Percentiles rank a stretch among this genome's conserved stretches.
phyloP scores from a whole-genome alignment of 192 early-diverging fungal genomes.

The Lunasporangiospora selenospora region DNA sequence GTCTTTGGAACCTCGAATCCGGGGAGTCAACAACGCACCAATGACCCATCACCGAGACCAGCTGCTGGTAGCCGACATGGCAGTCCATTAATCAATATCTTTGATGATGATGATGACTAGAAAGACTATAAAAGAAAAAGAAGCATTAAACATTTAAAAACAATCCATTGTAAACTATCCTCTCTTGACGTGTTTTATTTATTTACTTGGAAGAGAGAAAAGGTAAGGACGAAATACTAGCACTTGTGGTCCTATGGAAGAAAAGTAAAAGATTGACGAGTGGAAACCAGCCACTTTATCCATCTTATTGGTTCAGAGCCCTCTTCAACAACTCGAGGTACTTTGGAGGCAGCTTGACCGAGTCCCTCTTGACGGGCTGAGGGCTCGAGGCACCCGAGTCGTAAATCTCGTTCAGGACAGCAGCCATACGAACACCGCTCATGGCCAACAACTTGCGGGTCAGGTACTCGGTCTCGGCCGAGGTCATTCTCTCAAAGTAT shows the following conservation, averaged over 20 bases:
- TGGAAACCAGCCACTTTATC: no score
- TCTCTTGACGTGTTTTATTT: no score
- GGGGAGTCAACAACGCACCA: background rate
- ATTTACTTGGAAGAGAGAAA: no score
- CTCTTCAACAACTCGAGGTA: no score
- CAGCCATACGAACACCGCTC: conserved; percentile 52
- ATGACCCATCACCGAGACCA: background rate
- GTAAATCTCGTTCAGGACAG: conserved; percentile 46
- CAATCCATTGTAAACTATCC: no score
- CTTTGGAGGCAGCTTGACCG: conserved; percentile 1
- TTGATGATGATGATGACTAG: conserved; percentile 1
- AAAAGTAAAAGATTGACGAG: no score
- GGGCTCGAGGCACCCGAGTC: conserved; percentile 13
- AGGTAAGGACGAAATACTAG: no score
- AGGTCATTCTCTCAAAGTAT: conserved; percentile 43
- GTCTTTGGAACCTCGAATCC: conserved; percentile 32
- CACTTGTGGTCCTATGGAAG: no score
- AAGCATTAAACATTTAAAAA: no score
- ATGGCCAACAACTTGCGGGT: conserved; percentile 47
- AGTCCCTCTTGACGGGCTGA: conserved; percentile 3
- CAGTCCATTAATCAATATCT: background rate
- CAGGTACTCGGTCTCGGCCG: conserved; percentile 5
- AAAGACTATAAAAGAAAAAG: no score
- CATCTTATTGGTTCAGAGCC: no score
- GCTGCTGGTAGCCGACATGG: background rate